A percentile compares a stretch with the other conserved stretches of the same genome.
Evolutionary conservation across 495 filamentous ascomycete species (phyloP).

Genomic region (Parmelia sp.): DNA sequence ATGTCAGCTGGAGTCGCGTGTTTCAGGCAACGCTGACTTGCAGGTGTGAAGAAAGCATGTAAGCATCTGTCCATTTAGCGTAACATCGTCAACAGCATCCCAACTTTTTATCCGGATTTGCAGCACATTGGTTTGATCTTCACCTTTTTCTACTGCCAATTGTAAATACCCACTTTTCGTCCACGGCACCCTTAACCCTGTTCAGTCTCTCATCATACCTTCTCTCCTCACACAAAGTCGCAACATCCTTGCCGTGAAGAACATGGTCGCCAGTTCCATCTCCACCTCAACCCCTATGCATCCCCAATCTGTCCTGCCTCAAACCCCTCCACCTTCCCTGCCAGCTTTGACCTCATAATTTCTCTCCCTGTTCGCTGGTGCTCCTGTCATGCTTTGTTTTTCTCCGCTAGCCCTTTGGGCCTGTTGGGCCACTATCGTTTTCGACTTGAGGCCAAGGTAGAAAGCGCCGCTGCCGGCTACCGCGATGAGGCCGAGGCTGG

Average conservation of each 20-base stretch:
- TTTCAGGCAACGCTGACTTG: neutral
- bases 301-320: neutral
- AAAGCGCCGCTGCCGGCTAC: conserved; percentile 23
- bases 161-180: neutral
- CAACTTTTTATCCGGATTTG: neutral
- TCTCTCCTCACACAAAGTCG: neutral
- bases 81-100: neutral
- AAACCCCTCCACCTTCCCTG: conserved; percentile 15
- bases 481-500: conserved; percentile 21
- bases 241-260: neutral
- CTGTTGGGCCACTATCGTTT: conserved; percentile 12
- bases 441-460: conserved; percentile 26
- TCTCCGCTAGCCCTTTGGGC: neutral
- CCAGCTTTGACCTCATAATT: conserved; percentile 14
- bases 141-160: neutral
- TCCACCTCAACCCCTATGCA: neutral
- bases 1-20: neutral
- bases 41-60: neutral
- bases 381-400: neutral
- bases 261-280: neutral
- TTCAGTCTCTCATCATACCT: neutral
- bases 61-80: too few species aligned
- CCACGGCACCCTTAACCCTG: neutral
- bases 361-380: neutral
- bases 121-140: neutral